phyloP scores from a whole-genome alignment of 164 flowering plant genomes.

The Magnolia sinica region DNA sequence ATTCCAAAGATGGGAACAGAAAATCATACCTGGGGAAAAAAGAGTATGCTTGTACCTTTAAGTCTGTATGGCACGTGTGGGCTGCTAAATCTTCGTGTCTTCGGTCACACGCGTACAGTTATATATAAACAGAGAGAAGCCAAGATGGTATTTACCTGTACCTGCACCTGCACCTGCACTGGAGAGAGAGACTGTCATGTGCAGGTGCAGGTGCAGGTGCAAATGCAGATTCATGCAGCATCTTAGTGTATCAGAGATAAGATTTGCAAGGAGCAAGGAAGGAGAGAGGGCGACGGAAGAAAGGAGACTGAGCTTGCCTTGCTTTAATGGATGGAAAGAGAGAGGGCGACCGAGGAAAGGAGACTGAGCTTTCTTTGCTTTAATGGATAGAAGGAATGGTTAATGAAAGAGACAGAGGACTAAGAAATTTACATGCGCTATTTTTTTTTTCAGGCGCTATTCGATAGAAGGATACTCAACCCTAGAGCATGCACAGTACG shows the following conservation, averaged over 20 bases:
- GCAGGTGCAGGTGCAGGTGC: slow-evolving; percentile 42
- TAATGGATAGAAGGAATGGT: not conserved
- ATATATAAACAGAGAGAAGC: not conserved
- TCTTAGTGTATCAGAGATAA: not conserved
- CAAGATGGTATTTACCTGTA: not conserved
- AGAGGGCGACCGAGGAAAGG: not conserved
- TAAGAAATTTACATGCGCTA: too few species aligned
- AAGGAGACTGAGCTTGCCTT: not conserved
- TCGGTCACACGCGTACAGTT: too few species aligned
- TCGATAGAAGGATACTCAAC: too few species aligned
- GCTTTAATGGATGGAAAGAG: not conserved
- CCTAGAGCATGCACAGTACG: not conserved
- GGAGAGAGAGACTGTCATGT: not conserved
- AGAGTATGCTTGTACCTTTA: too few species aligned
- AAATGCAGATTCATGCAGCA: slow-evolving; percentile 34
- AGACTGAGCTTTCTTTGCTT: not conserved
- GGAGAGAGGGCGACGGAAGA: not conserved
- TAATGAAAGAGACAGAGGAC: not conserved
- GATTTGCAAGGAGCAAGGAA: not conserved
- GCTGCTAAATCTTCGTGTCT: too few species aligned
- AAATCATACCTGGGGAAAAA: too few species aligned
- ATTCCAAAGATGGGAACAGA: too few species aligned
- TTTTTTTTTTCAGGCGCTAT: too few species aligned
- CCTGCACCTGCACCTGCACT: slow-evolving; percentile 13
- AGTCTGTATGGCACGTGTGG: too few species aligned